These are phyloP conservation scores for Takashimella koratensis DNA, from an alignment of 1,284 basidiomycete species.

Conservation along the genomic window DNA sequence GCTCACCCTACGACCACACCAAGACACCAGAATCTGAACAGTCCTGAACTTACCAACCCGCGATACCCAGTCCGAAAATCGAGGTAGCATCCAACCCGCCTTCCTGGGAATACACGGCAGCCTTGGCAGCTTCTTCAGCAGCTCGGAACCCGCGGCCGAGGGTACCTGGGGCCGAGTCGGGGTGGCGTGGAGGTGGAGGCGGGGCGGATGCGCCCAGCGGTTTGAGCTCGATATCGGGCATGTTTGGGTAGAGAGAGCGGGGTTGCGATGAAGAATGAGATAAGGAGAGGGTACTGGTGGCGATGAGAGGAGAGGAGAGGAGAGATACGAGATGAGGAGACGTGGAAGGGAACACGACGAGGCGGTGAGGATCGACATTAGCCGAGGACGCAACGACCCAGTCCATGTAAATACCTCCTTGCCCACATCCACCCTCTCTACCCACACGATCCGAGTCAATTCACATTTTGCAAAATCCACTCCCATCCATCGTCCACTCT, in stretches of 20 bases:
- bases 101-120: conserved; percentile 35
- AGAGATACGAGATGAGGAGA: too few species aligned
- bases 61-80: conserved; percentile 30
- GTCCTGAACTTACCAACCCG: conserved; percentile 33
- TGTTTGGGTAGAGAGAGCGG: neutral
- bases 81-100: conserved; percentile 34
- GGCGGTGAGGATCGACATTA: too few species aligned
- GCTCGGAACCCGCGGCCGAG: conserved; percentile 30
- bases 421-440: too few species aligned
- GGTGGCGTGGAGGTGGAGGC: conserved; percentile 22
- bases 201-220: conserved; percentile 20
- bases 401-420: too few species aligned
- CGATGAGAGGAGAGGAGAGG: neutral
- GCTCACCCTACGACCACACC: neutral
- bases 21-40: neutral
- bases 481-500: too few species aligned
- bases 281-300: too few species aligned
- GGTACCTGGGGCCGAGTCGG: conserved; percentile 15
- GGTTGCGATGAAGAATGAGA: neutral
- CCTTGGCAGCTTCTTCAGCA: conserved; percentile 43
- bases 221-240: conserved; percentile 22
- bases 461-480: too few species aligned
- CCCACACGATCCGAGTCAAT: too few species aligned
- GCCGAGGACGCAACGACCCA: too few species aligned
- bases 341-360: too few species aligned